Conservation (phyloP, 2,329 filamentous ascomycete genomes). For the Zasmidium citrigriseum region DNA sequence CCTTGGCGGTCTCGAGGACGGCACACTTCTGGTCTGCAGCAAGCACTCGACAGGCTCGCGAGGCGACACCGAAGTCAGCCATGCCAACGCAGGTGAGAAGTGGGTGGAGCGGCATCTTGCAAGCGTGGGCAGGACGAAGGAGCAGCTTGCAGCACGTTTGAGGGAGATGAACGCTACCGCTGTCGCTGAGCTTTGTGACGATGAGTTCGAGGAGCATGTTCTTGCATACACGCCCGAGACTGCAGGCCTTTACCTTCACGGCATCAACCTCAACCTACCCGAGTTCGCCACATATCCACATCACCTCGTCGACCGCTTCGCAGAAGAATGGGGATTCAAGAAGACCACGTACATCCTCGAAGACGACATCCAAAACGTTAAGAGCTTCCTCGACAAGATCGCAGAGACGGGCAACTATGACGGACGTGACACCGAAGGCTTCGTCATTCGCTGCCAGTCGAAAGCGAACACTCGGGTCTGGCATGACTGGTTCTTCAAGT, state of each 20-base stretch:
- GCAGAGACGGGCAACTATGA: slow-evolving; percentile 88
- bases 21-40: slow-evolving; percentile 91
- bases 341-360: slow-evolving; percentile 81
- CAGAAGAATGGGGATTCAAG: slow-evolving; percentile 88
- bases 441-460: slow-evolving; percentile 87
- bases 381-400: slow-evolving; percentile 76
- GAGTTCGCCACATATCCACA: slow-evolving; percentile 87
- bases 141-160: slow-evolving; percentile 75
- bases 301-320: slow-evolving; percentile 81
- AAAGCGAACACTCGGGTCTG: slow-evolving; percentile 53
- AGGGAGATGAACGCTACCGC: slow-evolving; percentile 84
- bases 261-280: slow-evolving; percentile 93
- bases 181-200: slow-evolving; percentile 94
- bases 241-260: slow-evolving; percentile 91
- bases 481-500: slow-evolving; percentile 99
- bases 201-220: slow-evolving; percentile 95
- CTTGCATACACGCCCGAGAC: slow-evolving; percentile 80
- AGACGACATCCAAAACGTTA: slow-evolving; percentile 72
- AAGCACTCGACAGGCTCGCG: slow-evolving; percentile 92
- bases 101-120: slow-evolving; percentile 81
- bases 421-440: slow-evolving; percentile 92
- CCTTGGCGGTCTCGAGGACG: slow-evolving; percentile 86
- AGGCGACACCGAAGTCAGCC: slow-evolving; percentile 70
- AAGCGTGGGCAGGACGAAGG: slow-evolving; percentile 73
- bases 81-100: slow-evolving; percentile 78